Conservation (phyloP, 2,329 filamentous ascomycete species). For the Diaporthe velutina region DNA sequence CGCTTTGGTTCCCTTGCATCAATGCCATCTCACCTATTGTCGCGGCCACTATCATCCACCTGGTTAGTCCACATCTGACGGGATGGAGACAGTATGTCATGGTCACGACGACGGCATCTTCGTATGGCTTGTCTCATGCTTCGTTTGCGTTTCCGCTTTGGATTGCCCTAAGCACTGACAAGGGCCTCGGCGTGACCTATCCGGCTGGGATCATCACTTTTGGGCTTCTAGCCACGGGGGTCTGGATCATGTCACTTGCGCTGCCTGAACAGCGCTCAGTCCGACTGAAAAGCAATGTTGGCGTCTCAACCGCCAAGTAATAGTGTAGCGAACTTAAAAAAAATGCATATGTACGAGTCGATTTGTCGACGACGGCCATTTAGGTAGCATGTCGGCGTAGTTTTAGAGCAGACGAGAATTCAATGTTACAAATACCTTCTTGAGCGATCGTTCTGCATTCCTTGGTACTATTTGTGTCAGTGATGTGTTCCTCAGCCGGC, state of each 20-base stretch:
- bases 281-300: neutral
- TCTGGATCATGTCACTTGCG: slow-evolving; percentile 16
- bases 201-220: neutral
- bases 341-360: too few species aligned
- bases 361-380: too few species aligned
- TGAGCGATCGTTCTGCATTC: too few species aligned
- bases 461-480: too few species aligned
- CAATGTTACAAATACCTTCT: too few species aligned
- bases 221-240: neutral
- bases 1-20: slow-evolving; percentile 14
- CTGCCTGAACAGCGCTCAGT: neutral
- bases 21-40: slow-evolving; percentile 12
- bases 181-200: neutral
- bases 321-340: too few species aligned
- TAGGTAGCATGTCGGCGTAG: too few species aligned
- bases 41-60: neutral
- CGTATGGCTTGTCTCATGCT: slow-evolving; percentile 4
- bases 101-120: neutral
- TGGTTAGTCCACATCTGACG: neutral
- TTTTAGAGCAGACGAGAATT: too few species aligned
- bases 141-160: slow-evolving; percentile 6
- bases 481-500: too few species aligned
- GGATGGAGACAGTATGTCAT: slow-evolving; percentile 5
- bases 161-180: slow-evolving; percentile 5
- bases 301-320: too few species aligned